Percentiles rank a stretch among this genome's conserved stretches.
These are phyloP conservation scores for Fomitopsis pinicola DNA, from an alignment of 1,284 basidiomycete species.

Conservation along the genomic window DNA sequence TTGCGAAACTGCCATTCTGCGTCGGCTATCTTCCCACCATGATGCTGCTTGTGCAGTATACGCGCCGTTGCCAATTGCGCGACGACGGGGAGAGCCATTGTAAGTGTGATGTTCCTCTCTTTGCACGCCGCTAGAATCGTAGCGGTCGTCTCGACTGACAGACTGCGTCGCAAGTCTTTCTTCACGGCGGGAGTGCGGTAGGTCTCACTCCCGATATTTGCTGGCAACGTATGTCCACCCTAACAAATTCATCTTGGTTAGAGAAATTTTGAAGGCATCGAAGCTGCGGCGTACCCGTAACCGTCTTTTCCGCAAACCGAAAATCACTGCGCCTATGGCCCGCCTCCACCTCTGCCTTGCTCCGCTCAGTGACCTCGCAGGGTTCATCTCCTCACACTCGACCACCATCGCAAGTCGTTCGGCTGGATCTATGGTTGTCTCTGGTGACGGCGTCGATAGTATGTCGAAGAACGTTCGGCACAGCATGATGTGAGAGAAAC, in stretches of 20 bases:
- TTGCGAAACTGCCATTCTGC: constrained; percentile 52
- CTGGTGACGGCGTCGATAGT: constrained; percentile 26
- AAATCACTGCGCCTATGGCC: constrained; percentile 40
- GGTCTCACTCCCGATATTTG: constrained; percentile 30
- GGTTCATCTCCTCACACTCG: constrained; percentile 34
- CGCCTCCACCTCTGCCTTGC: constrained; percentile 43
- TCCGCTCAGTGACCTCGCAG: constrained; percentile 26
- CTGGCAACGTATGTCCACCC: constrained; percentile 56
- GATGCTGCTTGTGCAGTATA: constrained; percentile 42
- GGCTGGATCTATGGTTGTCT: constrained; percentile 23
- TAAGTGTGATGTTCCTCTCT: constrained; percentile 42
- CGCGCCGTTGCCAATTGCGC: constrained; percentile 53
- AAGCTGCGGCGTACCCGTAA: constrained; percentile 27
- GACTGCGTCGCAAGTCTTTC: not conserved
- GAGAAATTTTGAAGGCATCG: not conserved
- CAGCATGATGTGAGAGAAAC: constrained; percentile 38
- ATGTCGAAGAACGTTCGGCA: constrained; percentile 42
- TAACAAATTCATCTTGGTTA: constrained; percentile 16
- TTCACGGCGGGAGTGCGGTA: constrained; percentile 33
- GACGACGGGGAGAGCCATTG: constrained; percentile 45
- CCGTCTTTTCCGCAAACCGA: constrained; percentile 26
- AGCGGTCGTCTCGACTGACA: constrained; percentile 7
- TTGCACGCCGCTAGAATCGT: constrained; percentile 36
- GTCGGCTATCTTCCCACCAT: constrained; percentile 41
- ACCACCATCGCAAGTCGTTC: constrained; percentile 39